These are phyloP conservation scores for Radiomyces spectabilis DNA, from an alignment of 192 early-diverging fungal genomes.

Conservation along the genomic window DNA sequence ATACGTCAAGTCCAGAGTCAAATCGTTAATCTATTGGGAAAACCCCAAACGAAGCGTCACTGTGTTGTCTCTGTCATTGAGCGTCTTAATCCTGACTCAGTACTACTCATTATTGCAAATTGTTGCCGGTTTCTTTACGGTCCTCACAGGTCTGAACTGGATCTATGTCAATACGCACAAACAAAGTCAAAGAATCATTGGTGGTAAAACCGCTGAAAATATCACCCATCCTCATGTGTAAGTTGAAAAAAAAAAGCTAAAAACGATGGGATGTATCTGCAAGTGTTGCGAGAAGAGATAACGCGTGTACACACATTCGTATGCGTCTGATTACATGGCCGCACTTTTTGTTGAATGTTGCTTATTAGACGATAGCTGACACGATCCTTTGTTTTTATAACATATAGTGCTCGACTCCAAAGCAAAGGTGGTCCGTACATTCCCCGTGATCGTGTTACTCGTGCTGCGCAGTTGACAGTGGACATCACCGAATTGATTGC, in stretches of 20 bases:
- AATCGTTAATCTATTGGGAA: conserved; percentile 27
- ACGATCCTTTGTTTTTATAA: background rate
- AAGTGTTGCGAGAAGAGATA: no score
- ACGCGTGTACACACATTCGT: no score
- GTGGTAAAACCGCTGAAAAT: background rate
- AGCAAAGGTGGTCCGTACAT: conserved; percentile 7
- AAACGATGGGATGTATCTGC: background rate
- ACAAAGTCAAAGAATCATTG: conserved; percentile 8
- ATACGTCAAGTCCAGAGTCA: conserved; percentile 12
- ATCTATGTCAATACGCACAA: conserved; percentile 12
- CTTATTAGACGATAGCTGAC: no score
- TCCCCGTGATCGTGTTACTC: conserved; percentile 22
- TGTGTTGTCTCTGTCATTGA: conserved; percentile 5
- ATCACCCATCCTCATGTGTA: conserved; percentile 17
- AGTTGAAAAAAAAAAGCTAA: background rate
- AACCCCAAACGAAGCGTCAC: conserved; percentile 17
- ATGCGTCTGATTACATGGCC: no score
- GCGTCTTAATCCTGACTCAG: conserved; percentile 20
- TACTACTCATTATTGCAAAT: conserved; percentile 27
- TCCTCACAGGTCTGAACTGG: conserved; percentile 29
- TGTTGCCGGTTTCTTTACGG: conserved; percentile 14
- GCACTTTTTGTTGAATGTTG: no score
- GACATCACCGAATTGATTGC: conserved; percentile 20
- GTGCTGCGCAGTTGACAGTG: conserved; percentile 12
- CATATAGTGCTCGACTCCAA: conserved; percentile 11